Percentiles rank a stretch among this genome's conserved stretches.
phyloP scores from a whole-genome alignment of 768 basidiomycete genomes.

The Naganishia antarctica region DNA sequence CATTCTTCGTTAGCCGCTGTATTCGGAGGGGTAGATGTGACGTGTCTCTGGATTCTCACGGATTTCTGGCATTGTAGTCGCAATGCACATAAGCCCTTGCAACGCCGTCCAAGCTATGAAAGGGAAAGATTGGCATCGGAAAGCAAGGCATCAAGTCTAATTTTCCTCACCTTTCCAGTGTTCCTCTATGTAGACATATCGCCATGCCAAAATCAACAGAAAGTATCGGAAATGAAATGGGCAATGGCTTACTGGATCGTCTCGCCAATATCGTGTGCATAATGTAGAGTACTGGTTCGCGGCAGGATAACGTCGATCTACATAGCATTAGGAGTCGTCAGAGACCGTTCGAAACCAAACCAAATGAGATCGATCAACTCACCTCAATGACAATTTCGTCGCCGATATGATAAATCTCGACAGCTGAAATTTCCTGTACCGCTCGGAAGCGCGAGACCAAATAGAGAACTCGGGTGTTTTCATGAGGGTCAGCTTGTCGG shows the following conservation, averaged over 20 bases:
- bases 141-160: background rate
- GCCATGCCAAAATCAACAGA: background rate
- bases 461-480: slow-evolving; percentile 48
- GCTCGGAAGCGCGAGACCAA: slow-evolving; percentile 51
- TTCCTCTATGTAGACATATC: slow-evolving; percentile 29
- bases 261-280: slow-evolving; percentile 50
- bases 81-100: slow-evolving; percentile 49
- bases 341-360: no score
- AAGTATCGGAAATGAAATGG: background rate
- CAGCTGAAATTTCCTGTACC: slow-evolving; percentile 46
- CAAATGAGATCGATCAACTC: slow-evolving; percentile 26
- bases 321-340: background rate
- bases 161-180: slow-evolving; percentile 32
- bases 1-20: background rate
- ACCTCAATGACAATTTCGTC: slow-evolving; percentile 41
- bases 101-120: slow-evolving; percentile 44
- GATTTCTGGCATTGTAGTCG: slow-evolving; percentile 37
- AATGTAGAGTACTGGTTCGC: slow-evolving; percentile 37
- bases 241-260: slow-evolving; percentile 42
- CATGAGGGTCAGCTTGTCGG: slow-evolving; percentile 37
- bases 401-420: slow-evolving; percentile 50
- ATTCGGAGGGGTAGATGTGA: no score
- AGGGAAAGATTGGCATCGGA: background rate
- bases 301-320: slow-evolving; percentile 45
- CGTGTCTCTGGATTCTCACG: slow-evolving; percentile 32